Base-by-base conservation (phyloP, 2,329 filamentous ascomycete genomes). In the Leptodontidium sp. region DNA sequence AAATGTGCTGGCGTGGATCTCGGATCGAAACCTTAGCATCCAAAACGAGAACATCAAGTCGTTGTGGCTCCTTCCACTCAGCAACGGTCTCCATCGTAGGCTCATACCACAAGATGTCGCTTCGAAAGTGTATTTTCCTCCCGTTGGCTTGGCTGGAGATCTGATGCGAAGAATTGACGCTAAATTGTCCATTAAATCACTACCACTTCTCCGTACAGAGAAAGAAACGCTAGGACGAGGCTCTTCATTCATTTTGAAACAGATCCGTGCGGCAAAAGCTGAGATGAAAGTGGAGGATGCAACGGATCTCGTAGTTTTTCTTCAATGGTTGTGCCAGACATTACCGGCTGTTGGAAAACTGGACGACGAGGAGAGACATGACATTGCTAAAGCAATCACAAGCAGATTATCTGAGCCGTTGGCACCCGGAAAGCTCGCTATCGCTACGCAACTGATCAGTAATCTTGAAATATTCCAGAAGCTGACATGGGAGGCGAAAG, bases 51-150 rank as follows among this genome's bases (percentile, higher is more conserved):
- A 62, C 8, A 17, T 75, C 15, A 68, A 65, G 26, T 40, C 35
- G 24, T 62, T 78, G 14, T 78, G 77, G 77, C 67, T 78, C 4
- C 49, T 78, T 9, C 77, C 77, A 1, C 47, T 75, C 5, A 68
- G 66, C 32, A 74, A 74, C 55, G 67, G 73, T 1, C 61, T 52
- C 11, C 71, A 75, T 64, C 71, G 75, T 47, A 73, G 74, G 59
- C 38, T 75, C 2, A 70, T 65, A 43, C 67, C 72, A 15, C 32
- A 14, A 45, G 57, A 38, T 21, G 69, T 32, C 45, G 17, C 50
- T 8, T 69, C 59, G 12, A 40, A 52, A 21, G 52, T 69, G 1
- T 64, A 68, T 29, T 17, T 70, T 32, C 61, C 73, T 45, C 68
- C 70, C 12, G 1, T 1, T 0, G 64, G 66, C 2, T 47, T 62